These are phyloP conservation scores for Truncatella angustata DNA, from an alignment of 2,329 filamentous ascomycete genomes.

Conservation along the genomic window DNA sequence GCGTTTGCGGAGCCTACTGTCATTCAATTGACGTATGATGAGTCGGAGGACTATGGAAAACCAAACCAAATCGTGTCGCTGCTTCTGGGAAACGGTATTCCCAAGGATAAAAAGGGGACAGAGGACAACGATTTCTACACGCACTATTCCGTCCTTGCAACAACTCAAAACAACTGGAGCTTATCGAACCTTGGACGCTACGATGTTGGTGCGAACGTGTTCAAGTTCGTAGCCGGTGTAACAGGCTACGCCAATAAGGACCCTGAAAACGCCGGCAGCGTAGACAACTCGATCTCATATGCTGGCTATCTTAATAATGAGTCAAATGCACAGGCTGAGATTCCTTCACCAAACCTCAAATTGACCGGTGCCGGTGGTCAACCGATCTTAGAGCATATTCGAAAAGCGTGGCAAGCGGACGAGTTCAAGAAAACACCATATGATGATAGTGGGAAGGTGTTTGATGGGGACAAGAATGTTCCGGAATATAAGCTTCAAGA, in stretches of 20 bases:
- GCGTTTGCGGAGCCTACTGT: conserved; percentile 74
- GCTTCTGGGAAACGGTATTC: conserved; percentile 71
- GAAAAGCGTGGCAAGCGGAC: conserved; percentile 27
- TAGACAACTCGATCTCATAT: conserved; percentile 42
- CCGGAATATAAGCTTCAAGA: conserved; percentile 38
- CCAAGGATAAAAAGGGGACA: conserved; percentile 60
- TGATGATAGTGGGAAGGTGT: conserved; percentile 42
- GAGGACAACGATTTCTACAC: conserved; percentile 69
- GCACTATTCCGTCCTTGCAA: conserved; percentile 49
- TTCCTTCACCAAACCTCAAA: conserved; percentile 41
- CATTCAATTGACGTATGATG: conserved; percentile 76
- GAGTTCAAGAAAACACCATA: conserved; percentile 37
- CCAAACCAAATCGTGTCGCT: conserved; percentile 70
- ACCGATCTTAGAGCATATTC: conserved; percentile 33
- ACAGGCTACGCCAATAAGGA: conserved; percentile 52
- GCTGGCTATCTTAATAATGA: conserved; percentile 38
- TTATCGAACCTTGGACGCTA: conserved; percentile 43
- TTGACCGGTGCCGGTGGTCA: conserved; percentile 41
- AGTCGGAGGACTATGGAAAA: conserved; percentile 66
- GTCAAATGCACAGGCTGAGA: conserved; percentile 23
- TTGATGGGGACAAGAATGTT: conserved; percentile 36
- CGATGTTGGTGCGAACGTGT: conserved; percentile 48
- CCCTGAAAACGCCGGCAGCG: conserved; percentile 30
- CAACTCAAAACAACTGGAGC: conserved; percentile 66
- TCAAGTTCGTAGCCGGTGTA: conserved; percentile 54